phyloP scores from a whole-genome alignment of 305 asterid species.

The Fraxinus platypoda region DNA sequence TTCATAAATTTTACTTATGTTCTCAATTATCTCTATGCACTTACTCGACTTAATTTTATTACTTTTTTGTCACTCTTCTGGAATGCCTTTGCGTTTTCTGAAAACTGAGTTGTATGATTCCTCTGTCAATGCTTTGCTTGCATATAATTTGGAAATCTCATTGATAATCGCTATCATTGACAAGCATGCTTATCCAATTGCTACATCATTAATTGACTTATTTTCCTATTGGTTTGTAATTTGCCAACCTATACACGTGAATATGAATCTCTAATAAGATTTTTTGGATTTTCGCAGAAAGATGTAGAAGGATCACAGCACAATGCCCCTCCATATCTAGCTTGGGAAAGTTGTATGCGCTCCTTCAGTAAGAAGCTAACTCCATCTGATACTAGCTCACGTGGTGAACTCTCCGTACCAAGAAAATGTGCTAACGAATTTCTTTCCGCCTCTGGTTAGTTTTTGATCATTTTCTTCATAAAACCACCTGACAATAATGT shows the following conservation, averaged over 20 bases:
- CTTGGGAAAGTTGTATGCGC: not conserved
- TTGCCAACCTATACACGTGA: not conserved
- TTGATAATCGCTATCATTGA: not conserved
- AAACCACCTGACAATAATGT: not conserved
- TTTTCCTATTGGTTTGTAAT: not conserved
- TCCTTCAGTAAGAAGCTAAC: not conserved
- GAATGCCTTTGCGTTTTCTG: not conserved
- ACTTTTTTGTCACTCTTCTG: not conserved
- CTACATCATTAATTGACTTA: not conserved
- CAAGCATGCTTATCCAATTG: not conserved
- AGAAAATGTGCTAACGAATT: not conserved
- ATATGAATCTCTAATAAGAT: not conserved
- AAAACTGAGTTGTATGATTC: not conserved
- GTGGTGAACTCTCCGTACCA: not conserved
- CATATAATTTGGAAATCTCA: not conserved
- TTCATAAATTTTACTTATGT: not conserved
- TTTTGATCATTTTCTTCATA: not conserved
- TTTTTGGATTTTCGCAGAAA: not conserved
- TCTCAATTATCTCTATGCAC: not conserved
- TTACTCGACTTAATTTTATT: not conserved
- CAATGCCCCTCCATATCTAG: not conserved
- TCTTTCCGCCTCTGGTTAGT: not conserved
- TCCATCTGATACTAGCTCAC: not conserved
- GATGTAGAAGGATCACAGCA: not conserved
- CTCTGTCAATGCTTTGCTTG: not conserved